Evolutionary conservation across 148 eudicot species (phyloP), one percentile per base, ranked within the genome.

Genomic region (Persicaria maculosa): DNA sequence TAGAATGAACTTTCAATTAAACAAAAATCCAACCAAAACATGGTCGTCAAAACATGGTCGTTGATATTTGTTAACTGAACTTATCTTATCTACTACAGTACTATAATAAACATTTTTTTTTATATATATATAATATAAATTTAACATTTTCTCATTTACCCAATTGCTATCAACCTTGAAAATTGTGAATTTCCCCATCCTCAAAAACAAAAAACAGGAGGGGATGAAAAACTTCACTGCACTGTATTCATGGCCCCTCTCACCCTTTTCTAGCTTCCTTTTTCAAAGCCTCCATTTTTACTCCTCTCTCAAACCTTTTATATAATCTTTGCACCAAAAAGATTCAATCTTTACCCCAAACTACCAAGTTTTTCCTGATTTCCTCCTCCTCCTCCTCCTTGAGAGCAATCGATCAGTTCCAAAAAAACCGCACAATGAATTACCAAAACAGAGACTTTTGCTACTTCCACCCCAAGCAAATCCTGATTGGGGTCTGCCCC

Each of bases 401-500:
- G 57, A 52, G n/a, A 52, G 14, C 6, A 10, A 52, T 10, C 11
- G n/a, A 52, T 1, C 11, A 52, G 2, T 16, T 9, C n/a, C 17
- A 4, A 22, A 20, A 61, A 20, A 65, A 31, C 11, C 46, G 11
- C 9, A 44, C 11, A 6, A 71, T 71, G 73, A 71, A 71, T 20
- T 0, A 71, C 54, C 53, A 48, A 48, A 46, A 46, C 73, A 71
- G 40, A 71, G 73, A 71, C 31, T 71, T 20, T 9, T 71, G 73
- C n/a, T 71, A 71, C 73, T 71, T 4, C 54, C 73, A 71, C 43
- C 73, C 73, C 5, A 3, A 47, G 9, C 73, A 71, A 46, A 0
- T 71, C 25, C 50, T 48, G 1, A 44, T 46, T 12, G 73, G 73
- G 47, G 73, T 71, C 53, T 71, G 73, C 54, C 73, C 73, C 1